Evolutionary conservation across 1,284 basidiomycete genomes (phyloP).

Genomic region (Pseudozyma hubeiensis): DNA sequence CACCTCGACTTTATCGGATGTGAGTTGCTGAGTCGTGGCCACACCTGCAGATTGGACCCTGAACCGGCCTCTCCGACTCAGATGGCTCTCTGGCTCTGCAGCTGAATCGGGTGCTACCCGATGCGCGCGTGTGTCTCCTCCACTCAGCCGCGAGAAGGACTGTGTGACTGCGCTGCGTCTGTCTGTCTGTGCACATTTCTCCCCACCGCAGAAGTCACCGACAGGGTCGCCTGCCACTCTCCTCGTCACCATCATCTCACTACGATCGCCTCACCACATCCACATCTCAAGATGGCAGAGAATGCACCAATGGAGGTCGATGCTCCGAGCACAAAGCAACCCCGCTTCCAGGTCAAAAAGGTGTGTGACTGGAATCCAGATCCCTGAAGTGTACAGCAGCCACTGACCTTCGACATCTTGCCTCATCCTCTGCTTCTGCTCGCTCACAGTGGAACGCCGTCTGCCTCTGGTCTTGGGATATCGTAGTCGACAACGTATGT

Average conservation of each 20-base stretch:
- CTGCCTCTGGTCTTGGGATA: constrained; percentile 68
- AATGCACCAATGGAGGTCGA: constrained; percentile 62
- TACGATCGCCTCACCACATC: not conserved
- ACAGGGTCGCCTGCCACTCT: constrained; percentile 8
- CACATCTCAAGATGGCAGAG: constrained; percentile 21
- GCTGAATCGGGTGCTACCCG: constrained; percentile 1
- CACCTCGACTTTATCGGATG: too few species aligned
- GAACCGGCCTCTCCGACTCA: not conserved
- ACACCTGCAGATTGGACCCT: constrained; percentile 10
- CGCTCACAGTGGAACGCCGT: constrained; percentile 66
- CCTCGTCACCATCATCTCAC: constrained; percentile 8
- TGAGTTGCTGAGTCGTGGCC: constrained; percentile 4
- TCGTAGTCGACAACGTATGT: constrained; percentile 67
- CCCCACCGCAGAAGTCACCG: constrained; percentile 1
- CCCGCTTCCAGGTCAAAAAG: constrained; percentile 68
- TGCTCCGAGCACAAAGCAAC: constrained; percentile 50
- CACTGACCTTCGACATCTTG: constrained; percentile 8
- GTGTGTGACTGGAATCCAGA: constrained; percentile 23
- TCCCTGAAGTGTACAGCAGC: not conserved
- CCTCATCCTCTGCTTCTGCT: not conserved
- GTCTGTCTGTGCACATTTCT: constrained; percentile 5
- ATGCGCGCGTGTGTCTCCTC: constrained; percentile 16
- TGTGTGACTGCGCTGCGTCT: not conserved
- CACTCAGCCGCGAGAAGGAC: not conserved
- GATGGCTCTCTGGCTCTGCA: not conserved